Evolutionary conservation across 2,329 filamentous ascomycete genomes (phyloP).

Genomic region (Niveomyces coronatus): DNA sequence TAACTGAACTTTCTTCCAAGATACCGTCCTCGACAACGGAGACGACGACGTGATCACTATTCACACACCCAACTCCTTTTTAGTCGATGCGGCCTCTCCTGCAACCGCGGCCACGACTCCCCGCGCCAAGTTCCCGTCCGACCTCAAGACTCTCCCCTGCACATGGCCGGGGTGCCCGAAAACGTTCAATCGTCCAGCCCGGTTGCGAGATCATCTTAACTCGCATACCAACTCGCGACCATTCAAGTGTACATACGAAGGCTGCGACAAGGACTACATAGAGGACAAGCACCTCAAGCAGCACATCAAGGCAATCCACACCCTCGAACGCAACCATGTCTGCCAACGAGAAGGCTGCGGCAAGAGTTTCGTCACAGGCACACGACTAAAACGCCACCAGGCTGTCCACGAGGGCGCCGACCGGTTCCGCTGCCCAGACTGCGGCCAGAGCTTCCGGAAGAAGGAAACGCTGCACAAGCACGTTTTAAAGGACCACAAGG

Average conservation of each 20-base stretch:
- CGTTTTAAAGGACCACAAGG: slow-evolving; percentile 64
- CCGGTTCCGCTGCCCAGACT: slow-evolving; percentile 64
- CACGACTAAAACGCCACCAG: slow-evolving; percentile 65
- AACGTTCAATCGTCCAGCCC: slow-evolving; percentile 77
- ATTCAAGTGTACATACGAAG: slow-evolving; percentile 58
- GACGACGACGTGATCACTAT: slow-evolving; percentile 24
- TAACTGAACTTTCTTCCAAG: slow-evolving; percentile 8
- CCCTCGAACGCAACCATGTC: slow-evolving; percentile 54
- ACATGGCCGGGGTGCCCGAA: slow-evolving; percentile 65
- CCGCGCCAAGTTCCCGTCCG: slow-evolving; percentile 51
- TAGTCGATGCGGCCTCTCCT: slow-evolving; percentile 20
- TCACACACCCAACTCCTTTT: slow-evolving; percentile 23
- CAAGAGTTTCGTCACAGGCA: slow-evolving; percentile 74
- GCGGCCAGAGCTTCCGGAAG: slow-evolving; percentile 74
- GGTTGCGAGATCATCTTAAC: slow-evolving; percentile 68
- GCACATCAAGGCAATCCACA: slow-evolving; percentile 76
- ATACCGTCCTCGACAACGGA: slow-evolving; percentile 20
- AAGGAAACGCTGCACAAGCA: slow-evolving; percentile 78
- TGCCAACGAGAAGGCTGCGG: slow-evolving; percentile 65
- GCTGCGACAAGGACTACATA: slow-evolving; percentile 74
- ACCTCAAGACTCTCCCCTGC: slow-evolving; percentile 68
- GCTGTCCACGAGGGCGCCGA: slow-evolving; percentile 67
- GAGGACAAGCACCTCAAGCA: slow-evolving; percentile 79
- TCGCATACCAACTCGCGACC: slow-evolving; percentile 80
- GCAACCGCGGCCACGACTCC: slow-evolving; percentile 29